Conservation (phyloP, 305 asterid genomes). For the Fraxinus xanthoxyloides region DNA sequence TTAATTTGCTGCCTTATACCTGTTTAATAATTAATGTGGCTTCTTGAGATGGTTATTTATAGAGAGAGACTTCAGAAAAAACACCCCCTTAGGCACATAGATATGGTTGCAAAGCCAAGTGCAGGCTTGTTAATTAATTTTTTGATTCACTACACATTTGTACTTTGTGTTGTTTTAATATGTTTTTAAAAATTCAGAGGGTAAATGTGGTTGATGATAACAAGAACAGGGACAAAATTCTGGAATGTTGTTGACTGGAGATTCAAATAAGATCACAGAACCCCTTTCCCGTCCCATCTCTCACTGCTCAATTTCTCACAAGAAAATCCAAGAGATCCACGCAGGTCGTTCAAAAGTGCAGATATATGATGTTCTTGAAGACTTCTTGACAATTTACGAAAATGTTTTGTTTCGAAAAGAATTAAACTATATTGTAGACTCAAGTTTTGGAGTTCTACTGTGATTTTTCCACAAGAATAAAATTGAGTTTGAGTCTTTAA, state of each 20-base stretch:
- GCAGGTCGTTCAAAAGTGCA: too few relatives aligned
- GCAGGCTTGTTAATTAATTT: not conserved
- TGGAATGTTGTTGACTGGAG: not conserved
- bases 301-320: too few relatives aligned
- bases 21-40: not conserved
- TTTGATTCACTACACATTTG: not conserved
- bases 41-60: slow-evolving; percentile 3
- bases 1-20: too few relatives aligned
- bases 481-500: too few relatives aligned
- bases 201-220: not conserved
- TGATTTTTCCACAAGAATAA: too few relatives aligned
- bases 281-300: too few relatives aligned
- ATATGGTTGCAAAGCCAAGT: not conserved
- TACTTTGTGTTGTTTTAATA: not conserved
- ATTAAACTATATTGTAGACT: too few relatives aligned
- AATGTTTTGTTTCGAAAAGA: too few relatives aligned
- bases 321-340: too few relatives aligned
- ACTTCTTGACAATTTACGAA: too few relatives aligned
- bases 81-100: not conserved
- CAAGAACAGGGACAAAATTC: not conserved
- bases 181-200: not conserved
- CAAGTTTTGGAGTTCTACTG: too few relatives aligned
- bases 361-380: too few relatives aligned
- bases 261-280: not conserved
- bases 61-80: not conserved